Percentiles rank a stretch among this genome's conserved stretches.
These are phyloP conservation scores for Hyphodiscus hymeniophilus DNA, from an alignment of 495 filamentous ascomycete species.

Conservation along the genomic window DNA sequence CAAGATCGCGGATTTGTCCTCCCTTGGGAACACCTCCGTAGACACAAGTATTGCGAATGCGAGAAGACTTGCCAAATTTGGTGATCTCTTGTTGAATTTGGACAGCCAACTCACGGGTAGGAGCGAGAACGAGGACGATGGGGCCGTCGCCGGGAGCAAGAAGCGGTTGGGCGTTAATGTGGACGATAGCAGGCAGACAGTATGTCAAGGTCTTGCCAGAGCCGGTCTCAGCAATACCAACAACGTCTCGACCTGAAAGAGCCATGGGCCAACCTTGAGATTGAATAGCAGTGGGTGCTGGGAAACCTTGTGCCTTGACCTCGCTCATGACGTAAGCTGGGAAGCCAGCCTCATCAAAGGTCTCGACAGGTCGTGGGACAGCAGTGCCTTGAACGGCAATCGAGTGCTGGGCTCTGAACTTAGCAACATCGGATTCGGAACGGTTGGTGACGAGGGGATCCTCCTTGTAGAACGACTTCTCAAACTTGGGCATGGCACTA, in stretches of 20 bases:
- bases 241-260: constrained; percentile 93
- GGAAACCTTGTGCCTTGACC: constrained; percentile 95
- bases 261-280: constrained; percentile 99
- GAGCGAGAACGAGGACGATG: constrained; percentile 90
- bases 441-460: constrained; percentile 67
- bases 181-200: constrained; percentile 96
- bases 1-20: constrained; percentile 88
- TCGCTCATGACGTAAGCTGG: constrained; percentile 95
- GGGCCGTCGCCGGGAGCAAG: constrained; percentile 95
- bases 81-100: constrained; percentile 94
- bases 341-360: constrained; percentile 96
- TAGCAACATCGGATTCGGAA: constrained; percentile 70
- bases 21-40: constrained; percentile 98
- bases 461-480: constrained; percentile 99
- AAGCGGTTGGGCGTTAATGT: constrained; percentile 98
- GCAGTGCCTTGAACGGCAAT: constrained; percentile 71
- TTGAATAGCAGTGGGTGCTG: constrained; percentile 88
- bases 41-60: constrained; percentile 97
- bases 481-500: constrained; percentile 80
- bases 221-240: constrained; percentile 98
- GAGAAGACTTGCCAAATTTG: constrained; percentile 96
- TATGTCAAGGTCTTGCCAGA: constrained; percentile 99
- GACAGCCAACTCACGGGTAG: constrained; percentile 94
- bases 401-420: constrained; percentile 71
- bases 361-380: constrained; percentile 88